A percentile compares a stretch with the other conserved stretches of the same genome.
Evolutionary conservation across 2,329 filamentous ascomycete genomes (phyloP).

Genomic region (Aureobasidium sp.): DNA sequence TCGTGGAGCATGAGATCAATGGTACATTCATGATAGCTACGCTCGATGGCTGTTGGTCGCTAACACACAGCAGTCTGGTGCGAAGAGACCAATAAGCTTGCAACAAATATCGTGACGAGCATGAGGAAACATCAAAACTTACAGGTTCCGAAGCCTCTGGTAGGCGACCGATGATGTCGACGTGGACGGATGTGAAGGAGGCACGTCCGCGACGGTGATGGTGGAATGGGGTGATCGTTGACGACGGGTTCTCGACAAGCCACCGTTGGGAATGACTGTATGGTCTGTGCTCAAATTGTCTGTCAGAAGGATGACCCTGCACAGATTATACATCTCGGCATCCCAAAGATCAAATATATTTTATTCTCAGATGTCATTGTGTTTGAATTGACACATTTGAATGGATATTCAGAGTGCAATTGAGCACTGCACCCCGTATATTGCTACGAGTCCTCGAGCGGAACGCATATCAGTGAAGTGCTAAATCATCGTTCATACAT

Average conservation of each 20-base stretch:
- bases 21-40: neutral
- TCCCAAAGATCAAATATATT: neutral
- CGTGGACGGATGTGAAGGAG: neutral
- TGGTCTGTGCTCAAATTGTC: neutral
- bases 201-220: slow-evolving; percentile 6
- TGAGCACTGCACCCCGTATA: too few relatives aligned
- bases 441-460: too few relatives aligned
- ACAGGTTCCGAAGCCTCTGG: neutral
- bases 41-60: neutral
- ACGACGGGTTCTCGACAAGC: neutral
- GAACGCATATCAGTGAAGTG: neutral
- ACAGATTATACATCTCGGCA: neutral
- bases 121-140: neutral
- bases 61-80: neutral
- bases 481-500: too few relatives aligned
- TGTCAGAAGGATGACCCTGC: neutral
- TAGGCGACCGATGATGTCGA: neutral
- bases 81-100: neutral
- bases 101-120: neutral
- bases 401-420: too few relatives aligned
- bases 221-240: neutral
- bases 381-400: neutral
- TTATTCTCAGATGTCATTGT: neutral
- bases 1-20: neutral
- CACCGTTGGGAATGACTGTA: neutral